Percentiles rank a stretch among this genome's conserved stretches.
Conservation (phyloP, 495 filamentous ascomycete genomes). For the Penicillium daleae region DNA sequence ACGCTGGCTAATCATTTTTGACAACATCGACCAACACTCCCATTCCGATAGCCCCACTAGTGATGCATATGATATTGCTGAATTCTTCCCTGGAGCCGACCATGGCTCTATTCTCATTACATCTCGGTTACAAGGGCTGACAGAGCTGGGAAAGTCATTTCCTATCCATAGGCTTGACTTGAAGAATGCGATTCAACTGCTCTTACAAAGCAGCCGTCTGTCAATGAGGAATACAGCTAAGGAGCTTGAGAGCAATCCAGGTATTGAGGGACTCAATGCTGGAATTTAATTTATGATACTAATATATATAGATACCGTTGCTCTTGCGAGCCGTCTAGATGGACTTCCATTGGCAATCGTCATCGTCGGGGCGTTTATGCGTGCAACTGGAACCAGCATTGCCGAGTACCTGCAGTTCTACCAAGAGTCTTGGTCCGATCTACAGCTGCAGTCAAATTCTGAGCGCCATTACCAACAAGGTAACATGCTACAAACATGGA, state of each 20-base stretch:
- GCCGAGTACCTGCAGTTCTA: slow-evolving; percentile 46
- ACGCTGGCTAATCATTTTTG: slow-evolving; percentile 45
- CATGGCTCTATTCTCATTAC: slow-evolving; percentile 49
- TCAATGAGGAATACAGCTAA: not conserved
- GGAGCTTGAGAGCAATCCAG: slow-evolving; percentile 15
- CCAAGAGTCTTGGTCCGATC: slow-evolving; percentile 41
- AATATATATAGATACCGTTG: slow-evolving; percentile 26
- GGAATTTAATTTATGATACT: slow-evolving; percentile 18
- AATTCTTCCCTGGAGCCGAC: slow-evolving; percentile 40
- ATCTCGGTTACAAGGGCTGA: slow-evolving; percentile 37
- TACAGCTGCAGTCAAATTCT: slow-evolving; percentile 35
- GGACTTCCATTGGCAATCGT: slow-evolving; percentile 49
- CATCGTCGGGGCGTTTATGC: slow-evolving; percentile 47
- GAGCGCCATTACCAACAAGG: slow-evolving; percentile 38
- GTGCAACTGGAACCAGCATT: slow-evolving; percentile 36
- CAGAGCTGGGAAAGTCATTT: slow-evolving; percentile 32
- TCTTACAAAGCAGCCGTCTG: slow-evolving; percentile 26
- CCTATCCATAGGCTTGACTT: slow-evolving; percentile 28
- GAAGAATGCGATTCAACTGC: slow-evolving; percentile 25
- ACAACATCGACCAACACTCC: slow-evolving; percentile 47
- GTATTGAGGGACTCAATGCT: slow-evolving; percentile 1
- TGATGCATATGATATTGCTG: slow-evolving; percentile 36
- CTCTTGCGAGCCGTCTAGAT: slow-evolving; percentile 35
- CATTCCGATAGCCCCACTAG: slow-evolving; percentile 16
- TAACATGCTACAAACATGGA: slow-evolving; percentile 51